Conservation (phyloP, 306 rosid genomes). For the Casuarina cunninghamiana region DNA sequence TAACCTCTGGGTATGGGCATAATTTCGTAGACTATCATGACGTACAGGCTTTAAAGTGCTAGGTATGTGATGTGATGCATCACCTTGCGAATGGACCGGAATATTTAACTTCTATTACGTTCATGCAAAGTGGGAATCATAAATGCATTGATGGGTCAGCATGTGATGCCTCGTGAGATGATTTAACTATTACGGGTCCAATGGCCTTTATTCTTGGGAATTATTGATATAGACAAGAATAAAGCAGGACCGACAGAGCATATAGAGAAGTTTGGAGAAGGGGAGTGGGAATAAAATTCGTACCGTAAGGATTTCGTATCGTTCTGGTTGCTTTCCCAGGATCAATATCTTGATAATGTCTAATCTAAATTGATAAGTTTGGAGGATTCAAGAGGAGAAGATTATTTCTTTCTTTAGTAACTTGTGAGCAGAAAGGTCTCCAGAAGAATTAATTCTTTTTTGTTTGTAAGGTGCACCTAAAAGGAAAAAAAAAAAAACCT, state of each 20-base stretch:
- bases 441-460: too few relatives aligned
- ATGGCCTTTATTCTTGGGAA: background rate
- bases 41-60: background rate
- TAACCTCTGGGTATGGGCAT: too few relatives aligned
- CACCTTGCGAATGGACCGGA: conserved; percentile 19
- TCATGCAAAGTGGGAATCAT: conserved; percentile 18
- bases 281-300: background rate
- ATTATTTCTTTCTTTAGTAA: too few relatives aligned
- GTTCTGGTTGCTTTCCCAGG: too few relatives aligned
- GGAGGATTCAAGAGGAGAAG: too few relatives aligned
- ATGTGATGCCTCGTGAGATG: background rate
- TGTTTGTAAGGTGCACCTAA: too few relatives aligned
- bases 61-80: conserved; percentile 29
- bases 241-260: background rate
- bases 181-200: background rate
- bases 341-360: too few relatives aligned
- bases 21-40: too few relatives aligned
- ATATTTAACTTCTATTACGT: conserved; percentile 16
- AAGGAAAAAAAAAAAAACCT: too few relatives aligned
- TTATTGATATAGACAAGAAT: background rate
- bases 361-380: too few relatives aligned
- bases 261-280: background rate
- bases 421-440: too few relatives aligned
- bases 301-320: background rate
- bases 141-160: background rate